Base-by-base conservation (phyloP, 2,329 filamentous ascomycete species). In the Phaeosphaeria sp. region DNA sequence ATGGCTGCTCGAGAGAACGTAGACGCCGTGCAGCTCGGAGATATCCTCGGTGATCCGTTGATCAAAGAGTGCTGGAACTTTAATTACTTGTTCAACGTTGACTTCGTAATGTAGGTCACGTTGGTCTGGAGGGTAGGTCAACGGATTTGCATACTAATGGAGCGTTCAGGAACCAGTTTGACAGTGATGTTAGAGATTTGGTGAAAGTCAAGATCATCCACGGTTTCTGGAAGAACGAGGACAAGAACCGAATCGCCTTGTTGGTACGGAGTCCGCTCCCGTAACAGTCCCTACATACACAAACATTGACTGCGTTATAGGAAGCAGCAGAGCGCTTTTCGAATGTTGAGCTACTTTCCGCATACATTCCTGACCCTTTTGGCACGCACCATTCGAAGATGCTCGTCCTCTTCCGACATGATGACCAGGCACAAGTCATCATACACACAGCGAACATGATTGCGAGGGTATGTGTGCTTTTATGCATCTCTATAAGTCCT, bases 361-460 rank as follows among this genome's bases (percentile, higher is more conserved):
- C 92, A 0, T 92, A 88, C 58, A 90, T 96, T 84, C 90, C 92
- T 0, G 90, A 94, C 71, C 86, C 89, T 63, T 96, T 93, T 71
- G 93, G 93, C 2, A 97, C 92, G 0, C 93, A 97, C 75, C 92
- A 89, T 70, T 84, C 90, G 13, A 95, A 96, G 77, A 95, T 96
- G 90, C 60, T 96, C 76, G 81, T 96, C n/a, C 77, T 96, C 3
- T 82, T 96, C 60, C 85, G 90, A 5, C 88, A 90, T 72, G 92
- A 96, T 71, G 87, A 90, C 60, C 86, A 83, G 0, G 90, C 89
- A 0, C 90, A 96, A 76, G 80, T 97, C 6, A 78, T 96, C 55
- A 93, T 97, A 27, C 91, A 96, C 67, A 97, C 93, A 0, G 92
- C 93, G 18, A 97, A 97, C 67, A 92, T 96, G 89, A 94, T 96